Percentiles rank a stretch among this genome's conserved stretches.
Evolutionary conservation across 164 flowering plant species (phyloP).

Genomic region (Liquidambar formosana): DNA sequence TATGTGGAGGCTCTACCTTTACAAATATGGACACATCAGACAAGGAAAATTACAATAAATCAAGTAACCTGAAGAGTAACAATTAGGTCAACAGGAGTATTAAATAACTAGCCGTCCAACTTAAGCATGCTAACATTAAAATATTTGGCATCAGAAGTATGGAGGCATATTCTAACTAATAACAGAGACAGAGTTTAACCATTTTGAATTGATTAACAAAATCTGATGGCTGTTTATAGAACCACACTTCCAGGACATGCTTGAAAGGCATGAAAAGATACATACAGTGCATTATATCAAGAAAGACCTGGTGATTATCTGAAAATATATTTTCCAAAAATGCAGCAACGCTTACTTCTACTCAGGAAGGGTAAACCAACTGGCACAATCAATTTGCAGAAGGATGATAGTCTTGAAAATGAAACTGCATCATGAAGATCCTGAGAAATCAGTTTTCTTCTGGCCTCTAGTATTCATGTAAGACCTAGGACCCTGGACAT

Average conservation of each 20-base stretch:
- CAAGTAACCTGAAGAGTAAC: background rate
- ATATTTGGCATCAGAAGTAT: no score
- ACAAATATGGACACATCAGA: background rate
- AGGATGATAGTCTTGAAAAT: slow-evolving; percentile 71
- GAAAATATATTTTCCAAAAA: background rate
- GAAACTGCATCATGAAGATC: slow-evolving; percentile 86
- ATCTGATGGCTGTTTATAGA: no score
- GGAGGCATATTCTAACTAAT: no score
- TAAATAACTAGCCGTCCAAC: background rate
- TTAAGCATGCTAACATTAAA: no score
- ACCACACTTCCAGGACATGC: no score
- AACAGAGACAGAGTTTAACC: no score
- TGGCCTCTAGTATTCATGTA: slow-evolving; percentile 28
- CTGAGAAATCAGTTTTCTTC: slow-evolving; percentile 39
- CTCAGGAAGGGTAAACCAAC: slow-evolving; percentile 73
- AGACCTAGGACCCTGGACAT: slow-evolving; percentile 52
- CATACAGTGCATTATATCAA: no score
- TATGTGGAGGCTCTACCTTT: slow-evolving; percentile 65
- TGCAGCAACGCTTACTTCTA: slow-evolving; percentile 49
- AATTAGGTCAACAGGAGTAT: background rate
- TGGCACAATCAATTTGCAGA: slow-evolving; percentile 74
- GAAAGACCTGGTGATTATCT: background rate
- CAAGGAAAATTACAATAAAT: background rate
- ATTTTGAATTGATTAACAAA: no score
- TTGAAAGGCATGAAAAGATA: no score